phyloP scores from a whole-genome alignment of 805 yeast genomes.

The Cyberlindnera samutprakarnensis region DNA sequence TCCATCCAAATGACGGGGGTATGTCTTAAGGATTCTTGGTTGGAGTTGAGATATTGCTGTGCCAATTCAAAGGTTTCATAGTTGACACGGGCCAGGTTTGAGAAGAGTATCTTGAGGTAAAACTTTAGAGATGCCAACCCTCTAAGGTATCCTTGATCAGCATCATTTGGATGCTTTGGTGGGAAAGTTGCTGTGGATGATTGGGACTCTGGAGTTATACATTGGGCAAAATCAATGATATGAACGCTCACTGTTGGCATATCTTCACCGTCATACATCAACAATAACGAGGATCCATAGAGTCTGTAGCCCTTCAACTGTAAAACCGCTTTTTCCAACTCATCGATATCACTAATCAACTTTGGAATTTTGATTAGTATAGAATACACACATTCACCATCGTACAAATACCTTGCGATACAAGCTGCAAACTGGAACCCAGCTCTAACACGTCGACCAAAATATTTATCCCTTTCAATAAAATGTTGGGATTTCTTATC shows the following conservation, averaged over 20 bases:
- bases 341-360: conserved; percentile 51
- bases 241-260: conserved; percentile 38
- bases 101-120: conserved; percentile 58
- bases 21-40: conserved; percentile 15
- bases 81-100: conserved; percentile 39
- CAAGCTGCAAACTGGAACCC: conserved; percentile 76
- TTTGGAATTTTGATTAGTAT: conserved; percentile 60
- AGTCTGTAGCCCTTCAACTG: conserved; percentile 70
- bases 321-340: conserved; percentile 46
- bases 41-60: conserved; percentile 12
- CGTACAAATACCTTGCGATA: conserved; percentile 69
- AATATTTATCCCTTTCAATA: conserved; percentile 81
- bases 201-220: conserved; percentile 59
- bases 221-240: conserved; percentile 93
- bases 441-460: conserved; percentile 67
- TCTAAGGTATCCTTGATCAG: conserved; percentile 79
- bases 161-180: conserved; percentile 52
- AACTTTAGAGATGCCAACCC: conserved; percentile 71
- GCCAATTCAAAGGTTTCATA: conserved; percentile 22
- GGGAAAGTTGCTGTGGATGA: conserved; percentile 46
- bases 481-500: conserved; percentile 38
- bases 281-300: conserved; percentile 82
- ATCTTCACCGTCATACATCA: conserved; percentile 74
- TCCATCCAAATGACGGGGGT: conserved; percentile 31
- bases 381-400: conserved; percentile 54